phyloP scores from a whole-genome alignment of 139 green algal species.

The Edaphochlamys debaryana region DNA sequence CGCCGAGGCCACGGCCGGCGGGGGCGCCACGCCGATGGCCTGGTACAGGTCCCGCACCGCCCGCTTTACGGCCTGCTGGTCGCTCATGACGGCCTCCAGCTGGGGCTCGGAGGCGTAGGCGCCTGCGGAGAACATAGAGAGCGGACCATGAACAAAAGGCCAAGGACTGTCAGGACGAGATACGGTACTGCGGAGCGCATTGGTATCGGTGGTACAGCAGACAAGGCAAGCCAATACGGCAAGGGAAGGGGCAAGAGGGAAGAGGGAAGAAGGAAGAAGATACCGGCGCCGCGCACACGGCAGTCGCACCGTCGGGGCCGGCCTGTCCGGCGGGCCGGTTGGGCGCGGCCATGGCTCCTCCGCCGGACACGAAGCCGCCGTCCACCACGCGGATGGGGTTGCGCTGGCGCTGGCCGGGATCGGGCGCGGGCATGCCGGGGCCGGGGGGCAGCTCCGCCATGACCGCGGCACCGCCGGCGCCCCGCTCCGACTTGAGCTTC shows the following conservation, averaged over 20 bases:
- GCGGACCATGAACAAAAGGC: no score
- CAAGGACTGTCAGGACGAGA: no score
- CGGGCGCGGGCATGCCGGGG: background rate
- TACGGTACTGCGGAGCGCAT: no score
- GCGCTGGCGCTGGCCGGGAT: background rate
- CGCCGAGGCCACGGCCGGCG: background rate
- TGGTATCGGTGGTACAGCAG: no score
- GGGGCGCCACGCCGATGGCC: conserved; percentile 15
- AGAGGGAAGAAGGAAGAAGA: no score
- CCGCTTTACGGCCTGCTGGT: conserved; percentile 6
- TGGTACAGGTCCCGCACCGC: conserved; percentile 12
- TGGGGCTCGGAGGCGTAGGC: no score
- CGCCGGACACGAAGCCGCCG: conserved; percentile 4
- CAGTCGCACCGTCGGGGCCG: background rate
- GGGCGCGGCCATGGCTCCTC: background rate
- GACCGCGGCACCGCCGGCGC: background rate
- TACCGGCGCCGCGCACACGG: no score
- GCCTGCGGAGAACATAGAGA: no score
- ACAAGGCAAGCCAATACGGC: no score
- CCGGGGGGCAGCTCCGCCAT: background rate
- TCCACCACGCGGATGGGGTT: conserved; percentile 29
- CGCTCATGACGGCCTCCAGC: background rate
- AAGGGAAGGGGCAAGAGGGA: no score
- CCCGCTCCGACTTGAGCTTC: background rate
- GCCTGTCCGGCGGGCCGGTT: background rate